These are phyloP conservation scores for Abortiporus biennis DNA, from an alignment of 1,284 basidiomycete species.

Conservation along the genomic window DNA sequence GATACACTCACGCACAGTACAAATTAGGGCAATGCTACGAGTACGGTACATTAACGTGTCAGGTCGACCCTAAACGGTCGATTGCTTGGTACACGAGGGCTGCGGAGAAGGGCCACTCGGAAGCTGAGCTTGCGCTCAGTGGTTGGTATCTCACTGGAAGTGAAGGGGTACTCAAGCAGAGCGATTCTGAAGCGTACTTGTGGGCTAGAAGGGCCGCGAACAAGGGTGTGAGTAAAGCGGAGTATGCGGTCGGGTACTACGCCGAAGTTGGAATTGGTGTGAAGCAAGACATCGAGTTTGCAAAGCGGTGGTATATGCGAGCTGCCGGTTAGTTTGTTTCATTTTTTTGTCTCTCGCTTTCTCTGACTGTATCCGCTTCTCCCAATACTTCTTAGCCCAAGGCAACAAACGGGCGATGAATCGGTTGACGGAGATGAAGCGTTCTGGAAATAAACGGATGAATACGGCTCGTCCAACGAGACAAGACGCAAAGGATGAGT, in stretches of 20 bases:
- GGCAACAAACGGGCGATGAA: slow-evolving; percentile 95
- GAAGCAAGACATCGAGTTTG: slow-evolving; percentile 92
- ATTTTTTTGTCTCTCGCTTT: slow-evolving; percentile 5
- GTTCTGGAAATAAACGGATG: slow-evolving; percentile 65
- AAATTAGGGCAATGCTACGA: slow-evolving; percentile 95
- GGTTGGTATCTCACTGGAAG: slow-evolving; percentile 98
- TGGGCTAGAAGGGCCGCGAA: slow-evolving; percentile 94
- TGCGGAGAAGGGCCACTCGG: slow-evolving; percentile 90
- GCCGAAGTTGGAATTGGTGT: slow-evolving; percentile 97
- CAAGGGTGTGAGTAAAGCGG: slow-evolving; percentile 89
- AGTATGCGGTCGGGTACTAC: slow-evolving; percentile 97
- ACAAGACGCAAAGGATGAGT: slow-evolving; percentile 89
- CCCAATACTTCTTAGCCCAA: slow-evolving; percentile 56
- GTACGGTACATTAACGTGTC: slow-evolving; percentile 86
- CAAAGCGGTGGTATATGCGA: slow-evolving; percentile 98
- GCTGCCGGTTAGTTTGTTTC: slow-evolving; percentile 70
- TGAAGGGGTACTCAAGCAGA: slow-evolving; percentile 95
- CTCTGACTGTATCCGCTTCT: neutral
- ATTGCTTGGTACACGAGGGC: slow-evolving; percentile 99
- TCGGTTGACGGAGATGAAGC: slow-evolving; percentile 88
- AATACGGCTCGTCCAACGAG: slow-evolving; percentile 81
- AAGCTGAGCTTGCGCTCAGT: slow-evolving; percentile 92
- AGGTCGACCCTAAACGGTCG: slow-evolving; percentile 87
- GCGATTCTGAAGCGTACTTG: slow-evolving; percentile 94
- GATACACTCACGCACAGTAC: slow-evolving; percentile 92